A percentile compares a stretch with the other conserved stretches of the same genome.
Evolutionary conservation across 75 land plant species (phyloP).

Genomic region (Ceratopteris richardii): DNA sequence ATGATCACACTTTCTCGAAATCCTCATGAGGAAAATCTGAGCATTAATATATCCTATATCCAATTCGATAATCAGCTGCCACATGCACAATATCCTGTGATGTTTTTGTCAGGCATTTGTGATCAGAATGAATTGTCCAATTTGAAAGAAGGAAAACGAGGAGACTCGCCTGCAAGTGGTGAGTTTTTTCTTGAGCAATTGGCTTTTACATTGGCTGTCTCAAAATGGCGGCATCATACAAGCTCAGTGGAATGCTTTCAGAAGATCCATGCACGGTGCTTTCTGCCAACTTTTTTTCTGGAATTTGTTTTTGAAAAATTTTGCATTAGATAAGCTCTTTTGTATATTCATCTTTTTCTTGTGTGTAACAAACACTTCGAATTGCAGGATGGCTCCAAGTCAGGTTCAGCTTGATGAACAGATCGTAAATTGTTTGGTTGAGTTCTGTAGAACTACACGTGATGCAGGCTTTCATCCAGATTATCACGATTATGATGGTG

Average conservation of each 20-base stretch:
- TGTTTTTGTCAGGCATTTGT: conserved; percentile 45
- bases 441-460: conserved; percentile 37
- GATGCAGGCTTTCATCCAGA: background rate
- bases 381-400: conserved; percentile 64
- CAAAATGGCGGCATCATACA: conserved; percentile 67
- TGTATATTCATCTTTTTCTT: too few relatives aligned
- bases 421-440: conserved; percentile 48
- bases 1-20: conserved; percentile 48
- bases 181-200: conserved; percentile 14
- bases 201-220: conserved; percentile 35
- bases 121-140: background rate
- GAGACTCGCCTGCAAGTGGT: background rate
- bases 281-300: too few relatives aligned
- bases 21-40: conserved; percentile 56
- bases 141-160: background rate
- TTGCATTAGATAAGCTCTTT: too few relatives aligned
- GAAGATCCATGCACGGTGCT: conserved; percentile 51
- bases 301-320: too few relatives aligned
- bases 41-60: conserved; percentile 41
- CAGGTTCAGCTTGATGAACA: conserved; percentile 78
- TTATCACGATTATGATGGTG: background rate
- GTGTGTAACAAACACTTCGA: too few relatives aligned
- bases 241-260: conserved; percentile 66
- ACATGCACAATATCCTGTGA: conserved; percentile 64
- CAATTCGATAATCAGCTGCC: conserved; percentile 90